These are phyloP conservation scores for Aciculosporium take DNA, from an alignment of 2,329 filamentous ascomycete genomes.

Conservation along the genomic window DNA sequence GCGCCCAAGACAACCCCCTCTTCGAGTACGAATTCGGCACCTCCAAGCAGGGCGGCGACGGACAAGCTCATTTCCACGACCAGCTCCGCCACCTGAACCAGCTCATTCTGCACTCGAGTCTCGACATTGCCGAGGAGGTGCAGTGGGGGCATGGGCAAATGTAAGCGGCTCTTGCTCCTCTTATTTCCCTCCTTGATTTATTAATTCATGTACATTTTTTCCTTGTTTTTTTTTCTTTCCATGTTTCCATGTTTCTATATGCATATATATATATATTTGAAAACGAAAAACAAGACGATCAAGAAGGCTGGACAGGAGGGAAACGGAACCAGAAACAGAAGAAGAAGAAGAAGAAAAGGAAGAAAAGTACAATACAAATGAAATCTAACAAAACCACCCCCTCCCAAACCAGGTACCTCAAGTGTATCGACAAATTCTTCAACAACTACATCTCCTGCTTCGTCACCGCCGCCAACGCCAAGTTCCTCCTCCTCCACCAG, in stretches of 20 bases:
- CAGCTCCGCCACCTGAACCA: conserved; percentile 90
- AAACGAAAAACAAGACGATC: too few species aligned
- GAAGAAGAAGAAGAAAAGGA: too few species aligned
- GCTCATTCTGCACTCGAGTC: conserved; percentile 85
- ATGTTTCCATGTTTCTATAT: neutral
- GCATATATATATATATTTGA: too few species aligned
- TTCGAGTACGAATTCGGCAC: conserved; percentile 97
- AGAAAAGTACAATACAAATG: too few species aligned
- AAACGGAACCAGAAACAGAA: too few species aligned
- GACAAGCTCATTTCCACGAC: conserved; percentile 73
- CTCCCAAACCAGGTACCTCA: conserved; percentile 58
- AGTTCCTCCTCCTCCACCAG: conserved; percentile 88
- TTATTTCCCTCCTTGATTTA: neutral
- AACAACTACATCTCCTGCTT: conserved; percentile 92
- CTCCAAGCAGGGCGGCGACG: conserved; percentile 89
- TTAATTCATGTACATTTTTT: too few species aligned
- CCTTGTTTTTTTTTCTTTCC: neutral
- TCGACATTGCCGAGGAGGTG: conserved; percentile 91
- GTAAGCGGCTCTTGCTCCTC: conserved; percentile 30
- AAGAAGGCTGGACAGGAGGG: too few species aligned
- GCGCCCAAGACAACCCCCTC: conserved; percentile 86
- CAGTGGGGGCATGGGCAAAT: conserved; percentile 83
- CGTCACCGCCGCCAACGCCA: conserved; percentile 80
- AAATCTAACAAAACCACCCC: too few species aligned
- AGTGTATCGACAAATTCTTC: conserved; percentile 92